Base-by-base conservation (phyloP, 2,329 filamentous ascomycete species). In the Clarireedia paspali region DNA sequence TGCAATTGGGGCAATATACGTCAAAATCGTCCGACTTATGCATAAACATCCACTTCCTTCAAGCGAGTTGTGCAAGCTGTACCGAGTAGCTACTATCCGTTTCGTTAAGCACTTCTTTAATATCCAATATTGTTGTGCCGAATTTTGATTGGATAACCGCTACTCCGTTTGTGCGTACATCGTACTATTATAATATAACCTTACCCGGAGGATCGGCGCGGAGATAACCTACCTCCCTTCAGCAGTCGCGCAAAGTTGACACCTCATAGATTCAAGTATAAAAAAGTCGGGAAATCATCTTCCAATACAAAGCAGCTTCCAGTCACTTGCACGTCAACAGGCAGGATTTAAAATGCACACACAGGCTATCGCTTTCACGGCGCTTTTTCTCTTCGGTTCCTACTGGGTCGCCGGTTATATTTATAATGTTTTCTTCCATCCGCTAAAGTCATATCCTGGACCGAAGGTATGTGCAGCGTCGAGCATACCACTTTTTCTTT, bases 361-460 rank as follows among this genome's bases (percentile, higher is more conserved):
- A 6, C 14, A 23, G 4, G 1, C 12, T 24, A 34, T 34, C 20
- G 9, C 15, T 6, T 5, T 20, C 23, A 6, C 30, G 27, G 40
- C 15, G 4, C n/a, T 12, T 5, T 4, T 12, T 15, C 17, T 14
- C 1, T 44, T 14, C 10, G 14, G 20, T 15, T 15, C 53, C 3
- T 48, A 53, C 6, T 23, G 38, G 26, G 30, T 48, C 5, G n/a
- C 36, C 3, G 23, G 1, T 20, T 44, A 17, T 20, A 24, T 60
- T 23, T 60, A 61, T 44, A 60, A 60, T 39, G 2, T 62, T 39
- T 55, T 40, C 27, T 45, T 61, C 12, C 60, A 62, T 34, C 57
- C 60, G 26, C 45, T 61, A 23, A 47, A 38, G 30, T 54, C 53
- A n/a, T 58, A 38, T 47, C 57, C 59, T 26, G 60, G 60, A 5